Conservation (phyloP, 1,284 basidiomycete species). For the Pisolithus thermaeus region DNA sequence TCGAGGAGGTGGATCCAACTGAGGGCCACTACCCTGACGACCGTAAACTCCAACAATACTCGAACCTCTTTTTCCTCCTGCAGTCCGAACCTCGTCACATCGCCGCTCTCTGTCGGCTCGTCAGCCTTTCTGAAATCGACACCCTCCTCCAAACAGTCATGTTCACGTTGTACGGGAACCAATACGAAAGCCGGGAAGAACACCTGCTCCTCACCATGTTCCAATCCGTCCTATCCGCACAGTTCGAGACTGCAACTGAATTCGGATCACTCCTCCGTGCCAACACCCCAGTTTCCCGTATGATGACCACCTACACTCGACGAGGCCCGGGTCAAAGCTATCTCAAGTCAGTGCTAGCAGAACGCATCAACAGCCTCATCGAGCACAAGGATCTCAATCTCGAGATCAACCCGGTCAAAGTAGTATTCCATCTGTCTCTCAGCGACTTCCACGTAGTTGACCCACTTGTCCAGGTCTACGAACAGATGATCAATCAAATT, state of each 20-base stretch:
- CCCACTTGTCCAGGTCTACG: constrained; percentile 66
- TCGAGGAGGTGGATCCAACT: constrained; percentile 90
- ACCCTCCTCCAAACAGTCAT: constrained; percentile 99
- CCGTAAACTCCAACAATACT: constrained; percentile 91
- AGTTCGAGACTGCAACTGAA: constrained; percentile 97
- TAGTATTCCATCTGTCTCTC: constrained; percentile 30
- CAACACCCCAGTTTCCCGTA: constrained; percentile 97
- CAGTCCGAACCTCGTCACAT: constrained; percentile 97
- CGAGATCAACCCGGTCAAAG: constrained; percentile 98
- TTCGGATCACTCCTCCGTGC: constrained; percentile 96
- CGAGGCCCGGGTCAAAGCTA: constrained; percentile 97
- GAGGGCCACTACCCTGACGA: constrained; percentile 92
- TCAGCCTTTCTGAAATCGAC: constrained; percentile 94
- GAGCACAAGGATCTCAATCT: constrained; percentile 98
- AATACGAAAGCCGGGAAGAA: constrained; percentile 98
- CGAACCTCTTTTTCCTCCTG: constrained; percentile 97
- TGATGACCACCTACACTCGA: constrained; percentile 99
- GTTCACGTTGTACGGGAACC: constrained; percentile 99
- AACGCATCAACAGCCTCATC: constrained; percentile 96
- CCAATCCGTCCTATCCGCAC: constrained; percentile 94
- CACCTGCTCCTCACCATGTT: constrained; percentile 99
- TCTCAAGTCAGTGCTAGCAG: constrained; percentile 92
- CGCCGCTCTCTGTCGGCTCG: constrained; percentile 94
- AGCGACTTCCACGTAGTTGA: background rate
- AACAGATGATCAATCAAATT: constrained; percentile 98